Evolutionary conservation across 352 stramenopile genomes (phyloP).

Genomic region (Phytopythium delawarense): DNA sequence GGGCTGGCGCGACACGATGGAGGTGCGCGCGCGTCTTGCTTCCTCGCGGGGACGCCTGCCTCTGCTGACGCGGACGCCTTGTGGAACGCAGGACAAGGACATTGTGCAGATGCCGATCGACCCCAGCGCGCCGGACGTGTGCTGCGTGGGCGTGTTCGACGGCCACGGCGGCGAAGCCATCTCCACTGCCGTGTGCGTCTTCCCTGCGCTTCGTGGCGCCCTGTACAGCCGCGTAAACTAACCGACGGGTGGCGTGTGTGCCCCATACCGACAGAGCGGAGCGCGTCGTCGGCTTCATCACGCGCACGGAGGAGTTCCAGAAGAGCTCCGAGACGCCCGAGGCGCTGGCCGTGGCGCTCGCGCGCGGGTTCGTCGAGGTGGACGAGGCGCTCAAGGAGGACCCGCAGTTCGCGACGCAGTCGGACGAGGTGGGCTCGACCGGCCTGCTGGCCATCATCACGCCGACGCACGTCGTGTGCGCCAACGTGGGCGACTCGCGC

Average conservation of each 20-base stretch:
- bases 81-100: conserved; percentile 49
- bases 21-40: conserved; percentile 29
- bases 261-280: conserved; percentile 59
- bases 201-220: conserved; percentile 1
- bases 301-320: conserved; percentile 69
- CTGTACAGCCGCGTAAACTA: too few species aligned
- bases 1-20: conserved; percentile 83
- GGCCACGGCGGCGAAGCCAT: conserved; percentile 70
- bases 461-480: conserved; percentile 74
- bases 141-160: conserved; percentile 81
- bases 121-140: conserved; percentile 40
- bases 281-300: conserved; percentile 59
- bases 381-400: conserved; percentile 75
- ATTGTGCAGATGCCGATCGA: conserved; percentile 71
- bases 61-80: neutral
- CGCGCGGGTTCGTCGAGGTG: conserved; percentile 66
- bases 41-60: too few species aligned
- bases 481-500: conserved; percentile 83
- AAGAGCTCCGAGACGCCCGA: conserved; percentile 65
- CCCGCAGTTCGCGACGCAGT: conserved; percentile 50
- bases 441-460: conserved; percentile 80
- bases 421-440: conserved; percentile 82
- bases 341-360: conserved; percentile 66
- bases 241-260: neutral
- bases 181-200: conserved; percentile 61